Conservation (phyloP, 164 flowering plant species). For the Cinnamomum micranthum region DNA sequence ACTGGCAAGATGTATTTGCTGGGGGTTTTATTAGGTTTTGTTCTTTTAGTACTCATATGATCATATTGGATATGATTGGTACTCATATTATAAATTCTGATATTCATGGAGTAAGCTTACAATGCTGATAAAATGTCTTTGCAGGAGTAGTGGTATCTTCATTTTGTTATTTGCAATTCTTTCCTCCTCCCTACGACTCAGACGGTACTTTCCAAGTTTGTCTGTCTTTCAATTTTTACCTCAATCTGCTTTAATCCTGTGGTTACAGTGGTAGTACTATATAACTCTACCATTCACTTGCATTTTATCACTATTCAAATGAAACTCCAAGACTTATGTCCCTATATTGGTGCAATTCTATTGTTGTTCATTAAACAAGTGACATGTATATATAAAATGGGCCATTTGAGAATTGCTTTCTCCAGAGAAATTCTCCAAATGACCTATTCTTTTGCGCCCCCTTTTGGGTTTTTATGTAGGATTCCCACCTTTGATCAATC, state of each 20-base stretch:
- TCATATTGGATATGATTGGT: background rate
- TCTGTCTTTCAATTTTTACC: background rate
- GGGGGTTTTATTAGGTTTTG: slow-evolving; percentile 70
- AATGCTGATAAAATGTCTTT: background rate
- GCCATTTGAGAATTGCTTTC: too few species aligned
- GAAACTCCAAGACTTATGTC: background rate
- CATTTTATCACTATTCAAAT: background rate
- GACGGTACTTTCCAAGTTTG: slow-evolving; percentile 34
- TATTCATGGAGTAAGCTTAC: background rate
- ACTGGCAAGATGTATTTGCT: slow-evolving; percentile 82
- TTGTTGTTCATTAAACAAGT: background rate
- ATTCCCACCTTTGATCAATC: too few species aligned
- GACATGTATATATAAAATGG: background rate
- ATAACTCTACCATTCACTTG: background rate
- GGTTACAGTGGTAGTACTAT: background rate
- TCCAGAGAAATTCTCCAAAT: background rate
- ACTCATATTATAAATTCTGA: background rate
- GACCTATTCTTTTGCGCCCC: background rate
- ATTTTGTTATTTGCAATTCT: slow-evolving; percentile 81
- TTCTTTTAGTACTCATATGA: background rate
- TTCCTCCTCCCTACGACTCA: slow-evolving; percentile 63
- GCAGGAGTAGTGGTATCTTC: slow-evolving; percentile 57
- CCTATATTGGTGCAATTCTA: background rate
- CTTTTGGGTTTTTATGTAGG: background rate
- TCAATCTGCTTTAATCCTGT: background rate